Evolutionary conservation across 306 rosid species (phyloP).

Genomic region (Inga oerstediana): DNA sequence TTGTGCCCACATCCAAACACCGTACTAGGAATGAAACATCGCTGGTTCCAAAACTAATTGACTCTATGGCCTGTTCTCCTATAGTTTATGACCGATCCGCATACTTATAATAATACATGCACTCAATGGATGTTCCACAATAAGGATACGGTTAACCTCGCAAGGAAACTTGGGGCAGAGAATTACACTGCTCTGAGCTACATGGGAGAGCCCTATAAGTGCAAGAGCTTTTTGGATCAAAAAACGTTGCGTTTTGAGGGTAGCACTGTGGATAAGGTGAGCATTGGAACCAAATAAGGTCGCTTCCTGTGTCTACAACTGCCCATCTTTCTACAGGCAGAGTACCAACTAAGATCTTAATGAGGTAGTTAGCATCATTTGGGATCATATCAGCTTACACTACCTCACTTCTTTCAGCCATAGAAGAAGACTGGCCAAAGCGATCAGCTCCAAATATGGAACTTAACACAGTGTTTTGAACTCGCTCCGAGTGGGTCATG

Average conservation of each 20-base stretch:
- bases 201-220: neutral
- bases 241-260: neutral
- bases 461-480: too few species aligned
- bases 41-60: neutral
- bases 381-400: neutral
- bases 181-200: too few species aligned
- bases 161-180: too few species aligned
- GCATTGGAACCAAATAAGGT: slow-evolving; percentile 23
- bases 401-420: neutral
- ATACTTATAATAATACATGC: neutral
- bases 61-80: neutral
- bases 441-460: too few species aligned
- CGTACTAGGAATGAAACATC: neutral
- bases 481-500: too few species aligned
- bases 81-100: neutral
- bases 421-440: neutral
- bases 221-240: neutral
- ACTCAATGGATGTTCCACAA: neutral
- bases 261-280: neutral
- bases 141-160: too few species aligned
- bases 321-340: neutral
- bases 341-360: slow-evolving; percentile 10
- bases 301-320: slow-evolving; percentile 18
- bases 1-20: neutral
- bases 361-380: neutral